These are phyloP conservation scores for Paracorniculantispora psalliotae DNA, from an alignment of 2,329 filamentous ascomycete genomes.

Conservation along the genomic window DNA sequence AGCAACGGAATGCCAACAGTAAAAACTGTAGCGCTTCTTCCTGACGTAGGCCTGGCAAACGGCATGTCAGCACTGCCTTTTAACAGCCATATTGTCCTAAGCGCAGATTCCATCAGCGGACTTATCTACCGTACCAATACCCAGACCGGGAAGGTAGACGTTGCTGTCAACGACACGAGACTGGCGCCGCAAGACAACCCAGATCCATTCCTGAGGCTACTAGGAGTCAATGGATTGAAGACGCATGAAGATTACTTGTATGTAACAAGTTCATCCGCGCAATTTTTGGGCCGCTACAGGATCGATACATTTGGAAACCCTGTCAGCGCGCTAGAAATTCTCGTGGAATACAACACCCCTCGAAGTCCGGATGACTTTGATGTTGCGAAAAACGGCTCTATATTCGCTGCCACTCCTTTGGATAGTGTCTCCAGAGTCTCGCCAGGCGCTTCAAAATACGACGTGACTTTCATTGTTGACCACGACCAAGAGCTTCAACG, in stretches of 20 bases:
- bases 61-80: conserved; percentile 19
- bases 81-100: conserved; percentile 17
- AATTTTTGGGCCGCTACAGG: conserved; percentile 14
- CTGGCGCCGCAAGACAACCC: conserved; percentile 1
- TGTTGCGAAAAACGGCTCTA: conserved; percentile 14
- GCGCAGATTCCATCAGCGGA: conserved; percentile 19
- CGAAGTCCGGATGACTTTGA: conserved; percentile 17
- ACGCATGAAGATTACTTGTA: conserved; percentile 18
- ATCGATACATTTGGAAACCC: conserved; percentile 11
- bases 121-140: conserved; percentile 17
- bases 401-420: conserved; percentile 13
- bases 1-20: neutral
- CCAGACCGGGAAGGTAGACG: conserved; percentile 14
- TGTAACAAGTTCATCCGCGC: conserved; percentile 18
- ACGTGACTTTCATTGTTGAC: conserved; percentile 3
- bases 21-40: conserved; percentile 13
- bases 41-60: conserved; percentile 17
- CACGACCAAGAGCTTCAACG: conserved; percentile 4
- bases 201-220: conserved; percentile 8
- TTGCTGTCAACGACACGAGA: conserved; percentile 15
- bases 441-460: neutral
- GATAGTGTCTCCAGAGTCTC: conserved; percentile 5
- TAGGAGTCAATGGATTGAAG: conserved; percentile 21
- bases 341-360: conserved; percentile 3
- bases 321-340: conserved; percentile 12